Conservation (phyloP, 805 yeast species). For the Saccharomycopsis sp. region DNA sequence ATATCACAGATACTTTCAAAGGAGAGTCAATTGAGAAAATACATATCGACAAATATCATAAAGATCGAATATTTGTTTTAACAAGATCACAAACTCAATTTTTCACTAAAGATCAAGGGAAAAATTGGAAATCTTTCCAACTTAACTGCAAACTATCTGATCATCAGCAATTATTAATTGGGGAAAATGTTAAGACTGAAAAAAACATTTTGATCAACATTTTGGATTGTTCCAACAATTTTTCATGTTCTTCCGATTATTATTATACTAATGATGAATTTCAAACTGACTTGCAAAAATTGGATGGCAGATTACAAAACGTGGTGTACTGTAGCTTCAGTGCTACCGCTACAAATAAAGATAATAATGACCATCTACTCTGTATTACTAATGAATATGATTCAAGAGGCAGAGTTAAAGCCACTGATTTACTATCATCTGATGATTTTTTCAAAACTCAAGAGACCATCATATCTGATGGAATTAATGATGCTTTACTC, state of each 20-base stretch:
- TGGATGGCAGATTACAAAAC: no score
- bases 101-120: slow-evolving; percentile 40
- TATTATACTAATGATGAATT: slow-evolving; percentile 37
- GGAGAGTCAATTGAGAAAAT: slow-evolving; percentile 17
- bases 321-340: slow-evolving; percentile 28
- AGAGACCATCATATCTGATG: slow-evolving; percentile 8
- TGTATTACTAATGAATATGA: slow-evolving; percentile 30
- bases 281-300: slow-evolving; percentile 22
- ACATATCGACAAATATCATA: slow-evolving; percentile 18
- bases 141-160: slow-evolving; percentile 18
- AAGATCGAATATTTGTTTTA: slow-evolving; percentile 33
- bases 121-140: slow-evolving; percentile 32
- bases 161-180: slow-evolving; percentile 8
- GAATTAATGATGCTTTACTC: slow-evolving; percentile 17
- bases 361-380: slow-evolving; percentile 22
- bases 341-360: slow-evolving; percentile 21
- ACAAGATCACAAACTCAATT: slow-evolving; percentile 26
- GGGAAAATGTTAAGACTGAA: slow-evolving; percentile 28
- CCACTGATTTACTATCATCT: slow-evolving; percentile 28
- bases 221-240: slow-evolving; percentile 23
- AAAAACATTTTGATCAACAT: slow-evolving; percentile 26
- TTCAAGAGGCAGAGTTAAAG: slow-evolving; percentile 31
- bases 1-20: slow-evolving; percentile 22
- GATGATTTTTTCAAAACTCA: slow-evolving; percentile 33
- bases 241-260: slow-evolving; percentile 19